Conservation (phyloP, 495 filamentous ascomycete species). For the Daldinia caldariorum region DNA sequence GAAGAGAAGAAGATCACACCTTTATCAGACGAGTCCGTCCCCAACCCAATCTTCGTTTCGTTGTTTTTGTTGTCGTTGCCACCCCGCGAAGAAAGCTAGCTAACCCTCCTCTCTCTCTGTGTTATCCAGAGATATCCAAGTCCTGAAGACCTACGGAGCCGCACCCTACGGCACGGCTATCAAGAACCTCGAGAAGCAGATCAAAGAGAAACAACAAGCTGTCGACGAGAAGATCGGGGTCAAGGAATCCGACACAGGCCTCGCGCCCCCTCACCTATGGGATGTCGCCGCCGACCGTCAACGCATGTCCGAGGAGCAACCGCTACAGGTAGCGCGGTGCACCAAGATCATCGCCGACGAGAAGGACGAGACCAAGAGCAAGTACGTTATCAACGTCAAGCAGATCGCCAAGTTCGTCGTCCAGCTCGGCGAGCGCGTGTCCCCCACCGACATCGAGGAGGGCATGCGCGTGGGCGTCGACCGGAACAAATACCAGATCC, state of each 20-base stretch:
- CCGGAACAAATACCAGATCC: conserved; percentile 98
- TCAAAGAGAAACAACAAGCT: conserved; percentile 95
- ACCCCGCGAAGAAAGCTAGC: conserved; percentile 48
- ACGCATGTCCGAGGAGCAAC: conserved; percentile 98
- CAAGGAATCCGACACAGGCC: conserved; percentile 96
- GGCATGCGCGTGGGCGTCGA: conserved; percentile 99
- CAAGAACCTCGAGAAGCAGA: conserved; percentile 97
- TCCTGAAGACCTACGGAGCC: conserved; percentile 98
- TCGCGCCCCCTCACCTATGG: conserved; percentile 98
- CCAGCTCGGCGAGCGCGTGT: conserved; percentile 95
- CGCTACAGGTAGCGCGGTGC: conserved; percentile 95
- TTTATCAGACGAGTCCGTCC: conserved; percentile 86
- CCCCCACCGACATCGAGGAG: conserved; percentile 98
- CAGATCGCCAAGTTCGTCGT: conserved; percentile 99
- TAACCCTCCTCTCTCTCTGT: no score
- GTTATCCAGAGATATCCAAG: conserved; percentile 86
- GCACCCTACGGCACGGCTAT: conserved; percentile 91
- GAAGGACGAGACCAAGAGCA: conserved; percentile 96
- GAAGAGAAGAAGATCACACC: conserved; percentile 99
- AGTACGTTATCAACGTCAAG: conserved; percentile 99
- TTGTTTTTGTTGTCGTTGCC: neutral
- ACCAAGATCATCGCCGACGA: conserved; percentile 99
- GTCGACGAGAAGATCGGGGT: conserved; percentile 97
- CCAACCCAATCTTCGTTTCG: conserved; percentile 29
- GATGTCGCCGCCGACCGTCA: conserved; percentile 97